These are phyloP conservation scores for Pseudopyricularia javanii DNA, from an alignment of 2,329 filamentous ascomycete genomes.

Conservation along the genomic window DNA sequence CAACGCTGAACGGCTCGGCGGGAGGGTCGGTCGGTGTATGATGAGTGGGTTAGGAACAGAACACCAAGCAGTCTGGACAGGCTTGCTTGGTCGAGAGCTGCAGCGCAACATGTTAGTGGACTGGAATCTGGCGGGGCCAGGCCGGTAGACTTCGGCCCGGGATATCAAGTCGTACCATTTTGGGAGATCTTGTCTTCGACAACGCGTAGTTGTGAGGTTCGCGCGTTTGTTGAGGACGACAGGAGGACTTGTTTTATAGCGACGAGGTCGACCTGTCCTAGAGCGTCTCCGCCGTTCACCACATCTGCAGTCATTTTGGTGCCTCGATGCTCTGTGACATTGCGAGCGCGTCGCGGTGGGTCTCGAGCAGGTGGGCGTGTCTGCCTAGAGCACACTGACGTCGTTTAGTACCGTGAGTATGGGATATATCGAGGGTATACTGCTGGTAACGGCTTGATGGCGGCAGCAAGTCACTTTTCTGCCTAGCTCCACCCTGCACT, in stretches of 20 bases:
- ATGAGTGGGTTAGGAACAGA: slow-evolving; percentile 77
- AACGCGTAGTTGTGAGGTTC: slow-evolving; percentile 39
- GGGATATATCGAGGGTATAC: background rate
- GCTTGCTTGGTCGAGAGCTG: slow-evolving; percentile 34
- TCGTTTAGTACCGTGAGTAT: background rate
- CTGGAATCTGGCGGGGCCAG: background rate
- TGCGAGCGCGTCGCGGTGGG: background rate
- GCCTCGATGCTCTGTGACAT: background rate
- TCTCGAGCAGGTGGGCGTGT: background rate
- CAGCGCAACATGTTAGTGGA: background rate
- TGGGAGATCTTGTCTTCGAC: slow-evolving; percentile 45
- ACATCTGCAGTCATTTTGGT: slow-evolving; percentile 34
- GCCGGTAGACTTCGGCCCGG: background rate
- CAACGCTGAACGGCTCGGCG: slow-evolving; percentile 74
- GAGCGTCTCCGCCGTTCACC: slow-evolving; percentile 22
- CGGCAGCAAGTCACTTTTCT: background rate
- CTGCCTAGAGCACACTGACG: background rate
- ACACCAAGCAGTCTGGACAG: slow-evolving; percentile 50
- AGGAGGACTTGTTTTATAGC: slow-evolving; percentile 37
- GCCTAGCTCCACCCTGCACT: background rate
- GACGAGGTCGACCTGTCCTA: slow-evolving; percentile 34
- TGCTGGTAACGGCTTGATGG: background rate
- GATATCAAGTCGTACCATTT: slow-evolving; percentile 29
- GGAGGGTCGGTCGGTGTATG: slow-evolving; percentile 77
- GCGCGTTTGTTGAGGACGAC: slow-evolving; percentile 48